phyloP scores from a whole-genome alignment of 345 rosid genomes.

The Eucalyptus lansdowneana region DNA sequence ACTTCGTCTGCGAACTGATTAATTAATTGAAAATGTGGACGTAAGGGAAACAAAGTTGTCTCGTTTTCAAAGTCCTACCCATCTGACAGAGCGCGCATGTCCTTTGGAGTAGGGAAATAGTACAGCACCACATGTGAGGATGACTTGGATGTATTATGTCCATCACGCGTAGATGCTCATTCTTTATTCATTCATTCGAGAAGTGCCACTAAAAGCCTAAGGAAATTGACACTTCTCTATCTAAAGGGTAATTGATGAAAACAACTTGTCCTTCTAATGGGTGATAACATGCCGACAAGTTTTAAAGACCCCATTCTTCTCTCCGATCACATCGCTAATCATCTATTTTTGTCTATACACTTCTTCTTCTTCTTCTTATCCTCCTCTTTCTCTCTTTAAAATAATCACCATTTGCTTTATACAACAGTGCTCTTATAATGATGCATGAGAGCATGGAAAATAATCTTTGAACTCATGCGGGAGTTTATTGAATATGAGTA shows the following conservation, averaged over 20 bases:
- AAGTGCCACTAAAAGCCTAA: background rate
- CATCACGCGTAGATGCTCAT: background rate
- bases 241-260: background rate
- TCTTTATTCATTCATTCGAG: background rate
- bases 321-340: too few relatives aligned
- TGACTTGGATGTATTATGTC: background rate
- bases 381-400: background rate
- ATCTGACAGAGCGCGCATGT: background rate
- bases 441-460: background rate
- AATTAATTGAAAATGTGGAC: background rate
- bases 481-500: background rate
- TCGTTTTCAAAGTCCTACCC: background rate
- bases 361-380: background rate
- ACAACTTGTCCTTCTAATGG: background rate
- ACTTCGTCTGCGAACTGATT: background rate
- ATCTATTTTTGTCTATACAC: background rate
- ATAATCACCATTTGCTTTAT: background rate
- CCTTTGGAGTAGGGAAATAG: background rate
- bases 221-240: background rate
- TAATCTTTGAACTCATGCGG: background rate
- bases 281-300: background rate
- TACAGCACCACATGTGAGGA: background rate
- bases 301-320: background rate
- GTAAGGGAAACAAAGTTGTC: background rate
- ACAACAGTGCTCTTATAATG: background rate